Base-by-base conservation (phyloP, 768 basidiomycete genomes). In the Hericium alpestre region DNA sequence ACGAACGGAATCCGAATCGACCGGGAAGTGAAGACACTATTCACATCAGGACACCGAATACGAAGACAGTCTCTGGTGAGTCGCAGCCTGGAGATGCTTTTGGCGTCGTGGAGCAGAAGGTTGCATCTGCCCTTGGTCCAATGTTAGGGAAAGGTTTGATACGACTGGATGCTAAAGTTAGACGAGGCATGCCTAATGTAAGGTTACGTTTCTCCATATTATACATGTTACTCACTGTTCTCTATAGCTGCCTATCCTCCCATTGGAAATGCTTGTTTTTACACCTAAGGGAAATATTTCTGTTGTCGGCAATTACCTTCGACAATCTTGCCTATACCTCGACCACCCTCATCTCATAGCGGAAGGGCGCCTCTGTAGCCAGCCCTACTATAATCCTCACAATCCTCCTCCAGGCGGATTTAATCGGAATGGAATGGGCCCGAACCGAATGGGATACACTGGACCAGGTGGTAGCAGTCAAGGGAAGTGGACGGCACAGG, bases 221-320 rank as follows among this genome's bases (percentile, higher is more conserved):
- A 60, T 59, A 40, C 64, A 52, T 58, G 23, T 55, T 12, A 51
- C 40, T 56, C 32, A 32, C 32, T 53, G 27, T 16, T 12, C n/a
- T 37, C 53, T 58, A 10, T 69, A 94, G 90, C 77, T 88, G 54
- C 87, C 89, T 51, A 89, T 93, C 55, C 75, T 95, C 48, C 82
- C 85, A 20, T 76, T 97, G 16, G 86, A 87, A 65, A 79, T 96
- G 70, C 81, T 96, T 40, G 83, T 97, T 32, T 95, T 89, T 71
- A 95, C 95, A 5, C 91, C 92, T 4, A 96, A 95, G 69, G 90
- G 91, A 37, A 93, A 97, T 70, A 87, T 98, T 60, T 73, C 77
- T 37, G 83, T 87, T 55, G 87, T 99, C 59, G 84, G 90, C 60
- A 76, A 82, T 65, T 84, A 83, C 65, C 79, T 98, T 52, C 79